Base-by-base conservation (phyloP, 495 filamentous ascomycete species). In the Rostrohypoxylon terebratum region DNA sequence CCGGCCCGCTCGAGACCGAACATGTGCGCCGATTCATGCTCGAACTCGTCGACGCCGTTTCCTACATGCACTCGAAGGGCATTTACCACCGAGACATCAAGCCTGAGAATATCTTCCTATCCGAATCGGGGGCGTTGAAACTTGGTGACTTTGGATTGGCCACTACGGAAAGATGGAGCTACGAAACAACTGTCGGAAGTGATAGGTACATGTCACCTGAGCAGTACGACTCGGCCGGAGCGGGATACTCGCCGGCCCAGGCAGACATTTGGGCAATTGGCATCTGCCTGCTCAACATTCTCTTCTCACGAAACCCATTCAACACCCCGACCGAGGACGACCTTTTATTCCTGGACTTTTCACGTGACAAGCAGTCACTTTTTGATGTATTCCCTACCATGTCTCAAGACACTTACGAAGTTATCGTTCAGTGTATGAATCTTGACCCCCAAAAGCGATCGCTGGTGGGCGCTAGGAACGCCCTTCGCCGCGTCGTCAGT, bases 131-230 rank as follows among this genome's bases (percentile, higher is more conserved):
- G 23, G 86, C 90, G 47, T 92, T 97, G 90, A 99, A 99, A 82
- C 90, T 99, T 40, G 96, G 96, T 75, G 96, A 99, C 80, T 96
- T 98, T 78, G 96, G 96, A 62, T 85, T 99, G 50, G 94, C 93
- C 50, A 97, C 95, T 8, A 89, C 88, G 3, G 93, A 96, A 34
- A 79, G 86, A 72, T 97, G 93, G 94, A 94, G 91, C 47, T 89
- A 91, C 74, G 96, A 99, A 81, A 90, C 90, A 38, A 93, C 91
- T 67, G 96, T 99, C 53, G 96, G 96, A 59, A 98, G 95, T 80
- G 96, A 99, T 75, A 93, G 96, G 34, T 99, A 99, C 82, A 99
- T 99, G 96, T 94, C 96, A 55, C 96, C 96, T 16, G 96, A 98
- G 80, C 96, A 99, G 76, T 98, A 94, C 72, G 95, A 98, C 72